These are phyloP conservation scores for Fusarium sp. DNA, from an alignment of 2,329 filamentous ascomycete genomes.

Conservation along the genomic window DNA sequence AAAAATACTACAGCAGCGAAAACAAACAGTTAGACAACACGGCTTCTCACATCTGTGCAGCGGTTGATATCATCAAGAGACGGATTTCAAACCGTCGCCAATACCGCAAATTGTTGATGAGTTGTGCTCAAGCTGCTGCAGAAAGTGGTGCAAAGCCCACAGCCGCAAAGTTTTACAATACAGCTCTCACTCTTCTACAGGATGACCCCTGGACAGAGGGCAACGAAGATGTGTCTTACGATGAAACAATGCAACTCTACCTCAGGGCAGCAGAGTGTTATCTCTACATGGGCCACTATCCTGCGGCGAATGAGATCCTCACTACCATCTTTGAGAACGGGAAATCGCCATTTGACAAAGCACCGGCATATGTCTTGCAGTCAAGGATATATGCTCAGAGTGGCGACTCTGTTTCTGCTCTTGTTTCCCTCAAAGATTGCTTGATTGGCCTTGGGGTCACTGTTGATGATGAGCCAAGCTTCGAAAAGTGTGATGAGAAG, in stretches of 20 bases:
- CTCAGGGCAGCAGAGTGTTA: constrained; percentile 85
- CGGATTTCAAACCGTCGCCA: constrained; percentile 69
- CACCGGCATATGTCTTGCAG: constrained; percentile 84
- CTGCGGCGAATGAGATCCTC: constrained; percentile 75
- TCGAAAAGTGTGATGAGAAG: constrained; percentile 80
- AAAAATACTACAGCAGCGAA: constrained; percentile 75
- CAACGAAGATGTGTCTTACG: constrained; percentile 79
- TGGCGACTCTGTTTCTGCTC: constrained; percentile 76
- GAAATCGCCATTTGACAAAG: constrained; percentile 80
- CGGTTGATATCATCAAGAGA: constrained; percentile 78
- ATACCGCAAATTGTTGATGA: constrained; percentile 81
- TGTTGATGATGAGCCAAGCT: constrained; percentile 73
- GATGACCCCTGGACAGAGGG: constrained; percentile 79
- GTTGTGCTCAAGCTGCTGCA: constrained; percentile 80
- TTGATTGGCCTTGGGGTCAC: constrained; percentile 75
- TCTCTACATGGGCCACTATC: constrained; percentile 79
- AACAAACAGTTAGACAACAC: constrained; percentile 75
- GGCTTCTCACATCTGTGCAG: constrained; percentile 84
- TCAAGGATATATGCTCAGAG: constrained; percentile 81
- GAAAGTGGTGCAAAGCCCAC: constrained; percentile 87
- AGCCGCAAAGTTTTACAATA: constrained; percentile 82
- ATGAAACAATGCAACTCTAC: constrained; percentile 85
- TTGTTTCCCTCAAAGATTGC: constrained; percentile 76
- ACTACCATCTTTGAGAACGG: constrained; percentile 76
- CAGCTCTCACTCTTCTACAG: constrained; percentile 83